Evolutionary conservation across 2,329 filamentous ascomycete genomes (phyloP), one percentile per base, ranked within the genome.

Genomic region (Dryadomyces quercus-mongolicae): DNA sequence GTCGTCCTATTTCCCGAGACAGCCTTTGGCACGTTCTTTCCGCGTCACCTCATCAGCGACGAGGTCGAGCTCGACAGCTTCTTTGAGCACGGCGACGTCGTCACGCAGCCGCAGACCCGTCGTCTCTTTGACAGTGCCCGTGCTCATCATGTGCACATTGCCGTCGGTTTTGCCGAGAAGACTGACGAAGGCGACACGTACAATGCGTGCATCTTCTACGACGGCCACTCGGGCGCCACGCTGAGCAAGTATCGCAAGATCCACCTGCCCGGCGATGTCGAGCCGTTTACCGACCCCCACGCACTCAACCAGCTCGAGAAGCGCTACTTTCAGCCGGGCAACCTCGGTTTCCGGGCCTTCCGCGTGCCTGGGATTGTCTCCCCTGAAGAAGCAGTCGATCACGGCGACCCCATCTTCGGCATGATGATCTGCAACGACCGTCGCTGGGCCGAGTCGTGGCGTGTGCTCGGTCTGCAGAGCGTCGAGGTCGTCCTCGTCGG

Each of bases 1-100:
- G 62, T 80, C 1, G 70, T 79, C 4, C 68, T 79, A 44, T 80
- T 74, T 58, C 77, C 76, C 0, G 77, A 80, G 62, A 68, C 70
- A 18, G 72, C 76, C 15, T 70, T 80, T 20, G 77, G 75, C 2
- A 80, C 76, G 1, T 80, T 81, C 68, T 80, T 80, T 61, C 76
- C 77, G 0, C 70, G 74, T 2, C 71, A 77, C 58, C 65, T 77
- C 38, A 72, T 78, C 57, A 61, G 67, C 13, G 70, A 74, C 55
- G 64, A 67, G 20, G 68, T 75, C 44, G 64, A 79, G 13, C 73
- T 74, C 51, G 60, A 62, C 20, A 77, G 43, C 15, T 60, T 73
- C 65, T 80, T 80, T 61, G 77, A 80, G 59, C 69, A 71, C 55
- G 68, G 66, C 54, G 65, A 65, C 38, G 61, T 74, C 22, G 63